phyloP scores from a whole-genome alignment of 2,329 filamentous ascomycete genomes.

The Pseudogymnoascus sp. region DNA sequence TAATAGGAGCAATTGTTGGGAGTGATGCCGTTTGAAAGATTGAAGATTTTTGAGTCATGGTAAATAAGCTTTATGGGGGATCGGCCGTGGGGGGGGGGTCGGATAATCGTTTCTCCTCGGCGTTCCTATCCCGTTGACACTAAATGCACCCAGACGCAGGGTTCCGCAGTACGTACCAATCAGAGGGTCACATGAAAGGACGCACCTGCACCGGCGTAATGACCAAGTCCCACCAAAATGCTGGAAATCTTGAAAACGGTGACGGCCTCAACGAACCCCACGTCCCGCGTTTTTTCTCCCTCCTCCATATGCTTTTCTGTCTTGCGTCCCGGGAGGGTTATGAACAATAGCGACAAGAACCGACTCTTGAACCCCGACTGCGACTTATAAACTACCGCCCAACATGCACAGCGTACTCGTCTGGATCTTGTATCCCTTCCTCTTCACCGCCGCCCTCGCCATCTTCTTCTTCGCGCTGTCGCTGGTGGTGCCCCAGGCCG shows the following conservation, averaged over 20 bases:
- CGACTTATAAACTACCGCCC: not conserved
- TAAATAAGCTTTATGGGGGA: slow-evolving; percentile 8
- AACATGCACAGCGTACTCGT: slow-evolving; percentile 15
- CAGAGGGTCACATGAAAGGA: not conserved
- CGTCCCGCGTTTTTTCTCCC: not conserved
- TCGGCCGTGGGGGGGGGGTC: not conserved
- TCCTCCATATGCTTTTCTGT: not conserved
- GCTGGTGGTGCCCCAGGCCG: slow-evolving; percentile 47
- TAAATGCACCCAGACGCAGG: not conserved
- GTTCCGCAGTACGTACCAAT: slow-evolving; percentile 7
- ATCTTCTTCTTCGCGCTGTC: slow-evolving; percentile 55
- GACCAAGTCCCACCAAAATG: slow-evolving; percentile 7
- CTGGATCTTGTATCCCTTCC: slow-evolving; percentile 37
- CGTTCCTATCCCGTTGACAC: slow-evolving; percentile 1
- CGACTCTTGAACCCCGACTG: not conserved
- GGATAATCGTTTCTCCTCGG: slow-evolving; percentile 4
- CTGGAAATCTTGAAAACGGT: slow-evolving; percentile 7
- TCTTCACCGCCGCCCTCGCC: slow-evolving; percentile 44
- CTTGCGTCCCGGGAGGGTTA: slow-evolving; percentile 5
- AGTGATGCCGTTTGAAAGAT: not conserved
- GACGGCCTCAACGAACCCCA: not conserved
- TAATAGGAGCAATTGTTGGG: not conserved
- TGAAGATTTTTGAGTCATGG: slow-evolving; percentile 4
- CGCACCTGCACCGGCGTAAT: slow-evolving; percentile 1
- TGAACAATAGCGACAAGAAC: slow-evolving; percentile 1